Evolutionary conservation across 345 rosid species (phyloP), one percentile per base, ranked within the genome.

Genomic region (Alliaria petiolata): DNA sequence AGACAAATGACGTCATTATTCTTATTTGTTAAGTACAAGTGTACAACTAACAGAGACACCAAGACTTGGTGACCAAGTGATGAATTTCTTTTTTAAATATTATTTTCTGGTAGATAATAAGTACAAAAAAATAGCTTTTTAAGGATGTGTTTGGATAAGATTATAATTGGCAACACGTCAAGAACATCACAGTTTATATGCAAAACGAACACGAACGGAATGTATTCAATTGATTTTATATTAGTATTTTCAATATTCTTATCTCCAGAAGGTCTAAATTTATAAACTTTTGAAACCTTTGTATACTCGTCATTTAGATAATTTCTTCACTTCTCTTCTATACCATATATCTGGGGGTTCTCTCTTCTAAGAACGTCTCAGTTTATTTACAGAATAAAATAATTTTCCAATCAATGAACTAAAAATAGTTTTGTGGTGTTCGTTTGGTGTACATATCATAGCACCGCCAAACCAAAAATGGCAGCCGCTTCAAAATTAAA

Each of bases 61-160:
- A 31, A 51, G 69, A 76, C 75, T 30, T 61, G 57, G 69, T 58
- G 58, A 69, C 79, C 70, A 76, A 76, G 79, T 73, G 70, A 69
- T 69, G 20, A n/a, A n/a, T n/a, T n/a, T n/a, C n/a, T n/a, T n/a
- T n/a, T n/a, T n/a, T n/a, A n/a, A n/a, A n/a, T n/a, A n/a, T n/a
- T n/a, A 14, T 20, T 9, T 65, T 30, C 11, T 8, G n/a, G 17
- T 14, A 19, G 54, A n/a, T 31, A 67, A 3, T 31, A 58, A 60
- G 33, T 59, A 13, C 42, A 56, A 26, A 59, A 67, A 74, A 34
- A 33, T 53, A 31, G 0, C 5, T 14, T 68, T 26, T 42, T 25
- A 52, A 42, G 73, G 55, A 67, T 61, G 55, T 53, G 51, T 55
- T 69, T 70, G 75, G 75, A 76, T 76, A 69, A 76, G 75, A 53